Percentiles rank a stretch among this genome's conserved stretches.
Conservation (phyloP, 177 flowering plant species). For the Vitis hybrid region DNA sequence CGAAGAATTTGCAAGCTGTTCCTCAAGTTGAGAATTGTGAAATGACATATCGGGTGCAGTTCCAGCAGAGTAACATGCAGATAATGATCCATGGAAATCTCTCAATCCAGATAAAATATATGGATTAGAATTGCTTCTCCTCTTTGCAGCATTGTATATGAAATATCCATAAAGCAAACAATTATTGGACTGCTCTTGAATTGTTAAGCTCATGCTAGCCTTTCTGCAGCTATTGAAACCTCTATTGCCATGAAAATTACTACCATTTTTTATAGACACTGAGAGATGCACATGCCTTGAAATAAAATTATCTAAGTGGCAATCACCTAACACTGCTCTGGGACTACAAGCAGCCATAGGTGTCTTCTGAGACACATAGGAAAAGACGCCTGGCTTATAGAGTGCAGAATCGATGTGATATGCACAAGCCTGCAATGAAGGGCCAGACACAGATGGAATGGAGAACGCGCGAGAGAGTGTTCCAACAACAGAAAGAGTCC, state of each 20-base stretch:
- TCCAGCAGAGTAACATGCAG: constrained; percentile 28
- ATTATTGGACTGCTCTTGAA: constrained; percentile 31
- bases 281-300: constrained; percentile 16
- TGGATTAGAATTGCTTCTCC: constrained; percentile 24
- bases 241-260: constrained; percentile 18
- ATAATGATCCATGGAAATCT: constrained; percentile 27
- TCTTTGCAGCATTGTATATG: constrained; percentile 32
- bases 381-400: constrained; percentile 21
- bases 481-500: constrained; percentile 55
- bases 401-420: constrained; percentile 58
- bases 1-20: constrained; percentile 24
- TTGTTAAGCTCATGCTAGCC: constrained; percentile 45
- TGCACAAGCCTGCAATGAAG: constrained; percentile 67
- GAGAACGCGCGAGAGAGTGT: constrained; percentile 74
- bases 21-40: constrained; percentile 36
- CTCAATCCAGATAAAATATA: constrained; percentile 15
- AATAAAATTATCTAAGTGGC: constrained; percentile 16
- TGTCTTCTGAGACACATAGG: constrained; percentile 22
- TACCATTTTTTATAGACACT: constrained; percentile 10
- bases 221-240: constrained; percentile 23
- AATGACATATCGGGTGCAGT: constrained; percentile 39
- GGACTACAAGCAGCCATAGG: constrained; percentile 42
- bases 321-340: constrained; percentile 28
- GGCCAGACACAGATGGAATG: constrained; percentile 81
- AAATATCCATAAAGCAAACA: constrained; percentile 42